Evolutionary conservation across 1,284 basidiomycete species (phyloP), one percentile per base, ranked within the genome.

Genomic region (Cronartium quercuum): DNA sequence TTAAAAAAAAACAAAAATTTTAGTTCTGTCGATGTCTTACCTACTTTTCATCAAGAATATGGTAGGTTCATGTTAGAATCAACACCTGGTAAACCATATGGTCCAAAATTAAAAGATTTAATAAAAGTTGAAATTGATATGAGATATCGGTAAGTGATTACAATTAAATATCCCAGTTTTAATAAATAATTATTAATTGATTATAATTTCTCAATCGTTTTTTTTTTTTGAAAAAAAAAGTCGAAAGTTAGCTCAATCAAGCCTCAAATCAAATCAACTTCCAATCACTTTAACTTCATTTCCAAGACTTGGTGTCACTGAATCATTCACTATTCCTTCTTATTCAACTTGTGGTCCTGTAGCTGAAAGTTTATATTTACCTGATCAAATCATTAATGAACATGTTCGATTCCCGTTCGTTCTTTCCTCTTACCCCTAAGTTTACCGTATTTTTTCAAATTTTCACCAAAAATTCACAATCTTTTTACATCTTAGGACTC

Each of bases 31-130:
- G 84, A 87, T 42, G 85, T 88, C 24, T 86, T 93, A 35, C 94
- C 94, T 2, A 91, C 90, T n/a, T 98, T 96, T 81, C 96, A 98
- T 81, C 95, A 95, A 15, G 96, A 99, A 83, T 98, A 95, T 84
- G 96, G 95, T 65, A 88, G 94, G 55, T 98, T 92, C 85, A 99
- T 99, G 96, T 86, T 98, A 74, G 96, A 99, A 83, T 94, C 92
- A 6, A 99, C 95, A 0, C 96, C 96, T 0, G 96, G 96, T 2
- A 87, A 87, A 57, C 96, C 96, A 1, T 98, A 97, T 83, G 90
- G 91, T 6, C 92, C 91, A 18, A 89, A 87, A 34, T 87, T 95
- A 44, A 85, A 86, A 65, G 92, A 96, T 82, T 86, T 98, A 15
- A 85, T 96, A 63, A 87, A 88, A 6, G 95, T 99, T 9, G 95